phyloP scores from a whole-genome alignment of 805 yeast genomes.

The Candida oleophila region DNA sequence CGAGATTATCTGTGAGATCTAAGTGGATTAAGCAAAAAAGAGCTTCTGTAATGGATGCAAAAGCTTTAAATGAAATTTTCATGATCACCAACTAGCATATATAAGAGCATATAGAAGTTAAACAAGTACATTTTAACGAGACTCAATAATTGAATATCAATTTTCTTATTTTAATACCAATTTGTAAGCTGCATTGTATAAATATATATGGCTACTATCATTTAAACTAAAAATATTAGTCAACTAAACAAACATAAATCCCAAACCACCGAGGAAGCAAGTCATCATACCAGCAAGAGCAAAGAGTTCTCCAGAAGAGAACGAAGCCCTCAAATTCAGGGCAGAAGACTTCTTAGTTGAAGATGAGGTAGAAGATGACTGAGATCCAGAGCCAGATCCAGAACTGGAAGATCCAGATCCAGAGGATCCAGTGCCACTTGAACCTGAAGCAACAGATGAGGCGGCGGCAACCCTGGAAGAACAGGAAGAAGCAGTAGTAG shows the following conservation, averaged over 20 bases:
- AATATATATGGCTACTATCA: no score
- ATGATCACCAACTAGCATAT: conserved; percentile 61
- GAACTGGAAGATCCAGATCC: conserved; percentile 21
- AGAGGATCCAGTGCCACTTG: conserved; percentile 22
- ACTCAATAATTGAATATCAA: background rate
- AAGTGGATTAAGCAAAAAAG: conserved; percentile 87
- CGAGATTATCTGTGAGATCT: conserved; percentile 63
- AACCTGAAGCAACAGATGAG: conserved; percentile 14
- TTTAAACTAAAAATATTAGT: no score
- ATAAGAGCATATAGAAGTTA: background rate
- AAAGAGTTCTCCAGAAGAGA: conserved; percentile 28
- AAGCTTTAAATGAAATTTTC: conserved; percentile 88
- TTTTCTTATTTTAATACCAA: background rate
- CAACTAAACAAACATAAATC: conserved; percentile 30
- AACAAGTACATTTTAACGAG: background rate
- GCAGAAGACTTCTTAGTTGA: conserved; percentile 16
- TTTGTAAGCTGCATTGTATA: no score
- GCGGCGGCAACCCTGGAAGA: conserved; percentile 21
- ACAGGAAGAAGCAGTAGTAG: conserved; percentile 31
- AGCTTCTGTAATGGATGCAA: conserved; percentile 86
- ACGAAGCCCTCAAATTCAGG: conserved; percentile 20
- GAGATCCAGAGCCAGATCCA: conserved; percentile 17
- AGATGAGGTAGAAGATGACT: conserved; percentile 23
- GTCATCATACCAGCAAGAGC: conserved; percentile 35
- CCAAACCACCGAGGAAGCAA: conserved; percentile 45